Percentiles rank a stretch among this genome's conserved stretches.
Evolutionary conservation across 2,329 filamentous ascomycete species (phyloP).

Genomic region (Aureobasidium sp.): DNA sequence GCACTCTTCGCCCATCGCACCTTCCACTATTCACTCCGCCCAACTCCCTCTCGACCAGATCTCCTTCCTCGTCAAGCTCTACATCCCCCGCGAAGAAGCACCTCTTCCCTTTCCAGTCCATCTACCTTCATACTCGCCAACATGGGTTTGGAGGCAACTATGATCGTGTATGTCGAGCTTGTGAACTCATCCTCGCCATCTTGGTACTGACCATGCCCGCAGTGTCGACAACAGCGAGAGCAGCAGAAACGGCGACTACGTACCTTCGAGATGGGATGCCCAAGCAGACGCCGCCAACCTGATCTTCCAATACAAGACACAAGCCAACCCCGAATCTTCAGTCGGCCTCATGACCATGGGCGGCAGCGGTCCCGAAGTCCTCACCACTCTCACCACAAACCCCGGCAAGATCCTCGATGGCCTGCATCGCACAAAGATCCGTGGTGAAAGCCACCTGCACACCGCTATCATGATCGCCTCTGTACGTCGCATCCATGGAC

Average conservation of each 20-base stretch:
- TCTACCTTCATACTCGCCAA: constrained; percentile 42
- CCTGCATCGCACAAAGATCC: constrained; percentile 89
- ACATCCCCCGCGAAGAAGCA: not conserved
- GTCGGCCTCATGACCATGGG: constrained; percentile 99
- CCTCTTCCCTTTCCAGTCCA: not conserved
- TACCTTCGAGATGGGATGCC: constrained; percentile 89
- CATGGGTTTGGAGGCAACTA: constrained; percentile 98
- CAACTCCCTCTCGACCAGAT: not conserved
- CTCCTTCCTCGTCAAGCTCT: not conserved
- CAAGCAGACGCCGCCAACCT: constrained; percentile 88
- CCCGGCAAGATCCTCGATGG: constrained; percentile 92
- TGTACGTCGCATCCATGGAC: constrained; percentile 49
- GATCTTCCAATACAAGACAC: constrained; percentile 91
- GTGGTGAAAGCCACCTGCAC: constrained; percentile 77
- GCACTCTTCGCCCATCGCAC: not conserved
- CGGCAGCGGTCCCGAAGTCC: constrained; percentile 91
- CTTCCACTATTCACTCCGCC: not conserved
- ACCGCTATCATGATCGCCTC: constrained; percentile 93
- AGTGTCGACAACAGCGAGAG: constrained; percentile 98
- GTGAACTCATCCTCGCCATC: constrained; percentile 16
- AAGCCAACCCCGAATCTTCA: constrained; percentile 91
- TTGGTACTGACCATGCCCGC: not conserved
- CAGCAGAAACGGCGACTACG: constrained; percentile 90
- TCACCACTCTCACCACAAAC: constrained; percentile 93
- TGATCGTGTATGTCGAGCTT: constrained; percentile 63